Evolutionary conservation across 257 asterid species (phyloP).

Genomic region (Solanum piurae): DNA sequence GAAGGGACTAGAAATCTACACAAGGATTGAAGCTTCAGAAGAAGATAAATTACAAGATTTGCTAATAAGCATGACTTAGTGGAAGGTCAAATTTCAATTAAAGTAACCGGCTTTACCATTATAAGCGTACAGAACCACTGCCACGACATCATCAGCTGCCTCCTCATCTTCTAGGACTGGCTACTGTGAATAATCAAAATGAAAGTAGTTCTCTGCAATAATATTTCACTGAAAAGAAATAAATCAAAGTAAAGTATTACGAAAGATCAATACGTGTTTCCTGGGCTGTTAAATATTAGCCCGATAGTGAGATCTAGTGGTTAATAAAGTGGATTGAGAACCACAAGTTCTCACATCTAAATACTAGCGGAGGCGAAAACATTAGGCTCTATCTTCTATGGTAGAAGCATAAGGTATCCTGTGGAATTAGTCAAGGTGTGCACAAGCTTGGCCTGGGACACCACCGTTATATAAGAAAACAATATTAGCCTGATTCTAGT

Average conservation of each 20-base stretch:
- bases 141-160: conserved; percentile 37
- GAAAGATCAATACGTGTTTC: background rate
- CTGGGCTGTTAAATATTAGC: background rate
- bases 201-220: background rate
- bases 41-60: background rate
- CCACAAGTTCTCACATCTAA: background rate
- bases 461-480: background rate
- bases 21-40: background rate
- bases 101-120: conserved; percentile 20
- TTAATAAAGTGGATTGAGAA: background rate
- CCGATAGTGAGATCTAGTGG: background rate
- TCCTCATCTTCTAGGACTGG: conserved; percentile 20
- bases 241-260: background rate
- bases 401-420: background rate
- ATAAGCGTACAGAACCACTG: conserved; percentile 31
- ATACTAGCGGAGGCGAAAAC: background rate
- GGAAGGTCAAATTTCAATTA: background rate
- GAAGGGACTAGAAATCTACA: conserved; percentile 29
- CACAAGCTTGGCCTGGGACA: background rate
- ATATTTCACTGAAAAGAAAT: background rate
- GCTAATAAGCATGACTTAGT: background rate
- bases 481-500: background rate
- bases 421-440: background rate
- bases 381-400: background rate
- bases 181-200: background rate